phyloP scores from a whole-genome alignment of 1,284 basidiomycete genomes.

The Neotropicomus parvogracilis region DNA sequence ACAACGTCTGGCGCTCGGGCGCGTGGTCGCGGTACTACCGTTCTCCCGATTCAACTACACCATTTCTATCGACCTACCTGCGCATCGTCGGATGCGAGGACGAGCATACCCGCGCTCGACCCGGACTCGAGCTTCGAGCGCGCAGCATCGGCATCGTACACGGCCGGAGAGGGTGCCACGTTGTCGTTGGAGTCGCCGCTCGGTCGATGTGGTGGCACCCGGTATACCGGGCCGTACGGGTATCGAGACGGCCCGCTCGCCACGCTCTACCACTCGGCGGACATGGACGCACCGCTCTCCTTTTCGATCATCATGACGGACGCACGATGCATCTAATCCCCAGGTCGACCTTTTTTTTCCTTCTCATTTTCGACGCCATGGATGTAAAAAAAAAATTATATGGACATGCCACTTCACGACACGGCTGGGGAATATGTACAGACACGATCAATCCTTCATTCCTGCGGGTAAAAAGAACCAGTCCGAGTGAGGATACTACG shows the following conservation, averaged over 20 bases:
- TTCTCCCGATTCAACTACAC: too few species aligned
- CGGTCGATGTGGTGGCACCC: constrained; percentile 1
- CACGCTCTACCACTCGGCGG: constrained; percentile 8
- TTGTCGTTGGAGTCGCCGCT: neutral
- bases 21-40: too few species aligned
- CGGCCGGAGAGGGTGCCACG: neutral
- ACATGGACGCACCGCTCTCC: constrained; percentile 10
- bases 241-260: constrained; percentile 1
- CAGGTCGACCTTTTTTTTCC: too few species aligned
- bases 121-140: constrained; percentile 6
- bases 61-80: too few species aligned
- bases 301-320: constrained; percentile 7
- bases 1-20: too few species aligned
- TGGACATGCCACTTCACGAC: constrained; percentile 8
- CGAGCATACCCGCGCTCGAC: neutral
- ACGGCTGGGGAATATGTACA: constrained; percentile 26
- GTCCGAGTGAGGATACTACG: constrained; percentile 29
- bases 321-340: neutral
- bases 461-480: constrained; percentile 23
- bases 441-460: constrained; percentile 22
- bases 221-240: neutral
- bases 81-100: neutral
- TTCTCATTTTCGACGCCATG: neutral
- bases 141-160: neutral
- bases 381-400: neutral